Base-by-base conservation (phyloP, 2,329 filamentous ascomycete species). In the Fusarium sp. region DNA sequence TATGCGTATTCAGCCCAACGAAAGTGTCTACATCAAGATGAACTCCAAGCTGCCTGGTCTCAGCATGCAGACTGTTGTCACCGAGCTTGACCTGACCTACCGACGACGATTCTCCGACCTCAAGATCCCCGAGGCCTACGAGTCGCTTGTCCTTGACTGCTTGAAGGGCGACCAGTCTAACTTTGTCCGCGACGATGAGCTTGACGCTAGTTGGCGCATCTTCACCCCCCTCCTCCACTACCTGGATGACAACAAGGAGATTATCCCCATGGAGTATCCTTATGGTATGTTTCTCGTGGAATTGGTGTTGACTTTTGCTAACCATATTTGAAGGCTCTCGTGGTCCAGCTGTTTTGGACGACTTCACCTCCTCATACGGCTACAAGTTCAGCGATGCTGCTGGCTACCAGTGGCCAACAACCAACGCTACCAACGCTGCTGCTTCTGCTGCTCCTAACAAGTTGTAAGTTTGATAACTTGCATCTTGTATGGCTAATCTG, bases 1-100 rank as follows among this genome's bases (percentile, higher is more conserved):
- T 77, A 98, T 99, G 85, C 94, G 96, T 74, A 97, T 99, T 71
- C 96, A 99, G 86, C 96, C 96, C 76, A 99, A 99, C 85, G 96
- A 99, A 88, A 97, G 93, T 79, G 94, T 99, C 73, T 99, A 99
- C 85, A 97, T 98, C 83, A 99, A 99, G 90, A 99, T 99, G 96
- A 99, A 99, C 91, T 98, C 95, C 29, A 99, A 99, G 88, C 87
- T 99, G 63, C 97, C 96, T 21, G 96, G 96, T 76, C 86, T 99
- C 76, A 98, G 94, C 86, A 99, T 98, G 94, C 96, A 99, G 87
- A 99, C 96, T 15, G 96, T 98, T 38, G 93, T 98, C 75, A 99
- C 96, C 64, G 96, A 99, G 85, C 92, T 99, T 64, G 96, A 99
- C 79, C 89, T 99, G 74, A 99, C 97, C 70, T 99, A 99, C 87